A percentile compares a stretch with the other conserved stretches of the same genome.
Conservation (phyloP, 73 alveolate species). For the Durusdinium trenchii region DNA sequence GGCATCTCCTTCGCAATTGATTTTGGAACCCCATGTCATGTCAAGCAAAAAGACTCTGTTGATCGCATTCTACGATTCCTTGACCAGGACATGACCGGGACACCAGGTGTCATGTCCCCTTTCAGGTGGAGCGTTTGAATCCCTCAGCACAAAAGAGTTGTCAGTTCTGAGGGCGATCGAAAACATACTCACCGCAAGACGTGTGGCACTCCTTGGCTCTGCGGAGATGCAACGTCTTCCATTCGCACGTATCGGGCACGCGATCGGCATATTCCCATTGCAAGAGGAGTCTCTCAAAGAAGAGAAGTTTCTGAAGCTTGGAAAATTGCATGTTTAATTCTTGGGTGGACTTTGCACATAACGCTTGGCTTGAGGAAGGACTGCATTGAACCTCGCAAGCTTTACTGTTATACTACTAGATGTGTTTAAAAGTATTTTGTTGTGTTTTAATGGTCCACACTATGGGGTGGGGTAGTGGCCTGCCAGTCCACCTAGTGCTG, state of each 20-base stretch:
- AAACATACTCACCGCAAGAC: neutral
- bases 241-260: neutral
- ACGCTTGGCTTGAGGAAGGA: too few relatives aligned
- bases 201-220: neutral
- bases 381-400: too few relatives aligned
- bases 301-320: too few relatives aligned
- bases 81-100: neutral
- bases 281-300: neutral
- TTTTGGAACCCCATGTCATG: too few relatives aligned
- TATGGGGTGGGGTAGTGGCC: too few relatives aligned
- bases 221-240: neutral
- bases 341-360: too few relatives aligned
- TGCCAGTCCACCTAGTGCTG: too few relatives aligned
- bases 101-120: neutral
- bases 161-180: neutral
- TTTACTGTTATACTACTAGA: too few relatives aligned
- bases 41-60: neutral
- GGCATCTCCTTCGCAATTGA: too few relatives aligned
- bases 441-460: too few relatives aligned
- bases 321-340: too few relatives aligned
- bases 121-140: neutral
- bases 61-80: neutral
- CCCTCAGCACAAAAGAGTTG: neutral
- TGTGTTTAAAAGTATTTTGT: too few relatives aligned
- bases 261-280: constrained; percentile 26